Evolutionary conservation across 2,329 filamentous ascomycete species (phyloP), one percentile per base, ranked within the genome.

Genomic region (Endothia cerciana): DNA sequence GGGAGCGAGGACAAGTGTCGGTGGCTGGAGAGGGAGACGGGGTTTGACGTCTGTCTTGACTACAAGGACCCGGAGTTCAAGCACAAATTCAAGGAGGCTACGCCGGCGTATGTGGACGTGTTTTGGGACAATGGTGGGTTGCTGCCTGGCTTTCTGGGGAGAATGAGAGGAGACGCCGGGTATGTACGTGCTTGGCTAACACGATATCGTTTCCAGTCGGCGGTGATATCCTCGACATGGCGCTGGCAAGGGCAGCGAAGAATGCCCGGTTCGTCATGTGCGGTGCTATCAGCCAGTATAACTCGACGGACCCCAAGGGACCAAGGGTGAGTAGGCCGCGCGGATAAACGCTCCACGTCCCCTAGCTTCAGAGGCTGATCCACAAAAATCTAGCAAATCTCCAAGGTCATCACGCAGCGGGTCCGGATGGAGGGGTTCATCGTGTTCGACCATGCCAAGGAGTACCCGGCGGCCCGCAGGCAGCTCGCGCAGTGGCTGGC

Each of bases 181-280:
- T n/a, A n/a, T 19, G 22, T 13, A 7, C 33, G 17, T 30, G n/a
- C 7, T 30, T 66, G 38, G 56, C 55, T 19, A 19, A 47, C 30
- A 4, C 25, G 51, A 7, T 8, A 57, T 36, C 15, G 15, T n/a
- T 2, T 22, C 13, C 13, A 77, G 88, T 91, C 30, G 90, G 89
- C 10, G 90, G 90, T 5, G 87, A 91, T 68, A 89, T 92, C 64
- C 80, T 92, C 43, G 88, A 92, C 73, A 76, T 87, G 69, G 89
- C 87, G 49, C 81, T 93, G 53, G 78, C 76, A 3, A 82, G 88
- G 22, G 89, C 90, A 64, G 88, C 87, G 62, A 77, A 78, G 61
- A 79, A 85, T 73, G 79, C 90, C 11, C 83, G 90, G 28, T 90
- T 93, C 74, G 86, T 89, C 70, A 90, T 91, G 77, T 92, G 90